Evolutionary conservation across 305 asterid genomes (phyloP), one percentile per base, ranked within the genome.

Genomic region (Fraxinus albicans): DNA sequence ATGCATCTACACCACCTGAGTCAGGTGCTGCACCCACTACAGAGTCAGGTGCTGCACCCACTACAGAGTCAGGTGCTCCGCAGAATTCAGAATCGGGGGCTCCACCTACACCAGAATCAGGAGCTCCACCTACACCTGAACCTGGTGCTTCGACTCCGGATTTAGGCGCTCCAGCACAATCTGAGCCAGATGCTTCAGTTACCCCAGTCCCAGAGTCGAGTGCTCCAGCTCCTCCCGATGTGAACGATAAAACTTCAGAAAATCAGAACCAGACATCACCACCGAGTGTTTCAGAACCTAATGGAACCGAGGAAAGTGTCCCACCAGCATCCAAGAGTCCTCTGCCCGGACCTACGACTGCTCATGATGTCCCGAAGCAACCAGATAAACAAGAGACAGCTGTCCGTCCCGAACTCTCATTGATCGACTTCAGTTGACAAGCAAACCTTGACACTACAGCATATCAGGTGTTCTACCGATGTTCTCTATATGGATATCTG

Each of bases 381-480:
- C 74, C 90, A 53, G 90, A 83, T 75, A 85, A 81, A 76, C 85
- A 88, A 85, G 86, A 67, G 35, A 60, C 86, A 19, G 88, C 82
- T 63, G 91, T 80, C 47, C 90, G 91, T 53, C 78, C 84, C 10
- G 97, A 90, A 72, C 89, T 80, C 60, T 81, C 89, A 21, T 93
- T 94, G 98, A 91, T 94, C 4, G 93, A 93, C 84, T 95, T 91
- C 83, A 87, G 94, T 73, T 95, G 86, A 92, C 83, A 73, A 58
- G 78, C 65, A n/a, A 69, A n/a, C 25, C 8, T 53, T 40, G 19
- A 58, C 33, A 33, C 63, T 60, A 35, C 76, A 31, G 76, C 23
- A 72, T 31, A 6, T 33, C 44, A 33, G 76, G 27, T 34, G 23
- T 72, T 72, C 36, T 34, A 17, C 42, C 42, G 10, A 13, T 31